Evolutionary conservation across 768 basidiomycete genomes (phyloP).

Genomic region (Macrolepiota fuliginosa): DNA sequence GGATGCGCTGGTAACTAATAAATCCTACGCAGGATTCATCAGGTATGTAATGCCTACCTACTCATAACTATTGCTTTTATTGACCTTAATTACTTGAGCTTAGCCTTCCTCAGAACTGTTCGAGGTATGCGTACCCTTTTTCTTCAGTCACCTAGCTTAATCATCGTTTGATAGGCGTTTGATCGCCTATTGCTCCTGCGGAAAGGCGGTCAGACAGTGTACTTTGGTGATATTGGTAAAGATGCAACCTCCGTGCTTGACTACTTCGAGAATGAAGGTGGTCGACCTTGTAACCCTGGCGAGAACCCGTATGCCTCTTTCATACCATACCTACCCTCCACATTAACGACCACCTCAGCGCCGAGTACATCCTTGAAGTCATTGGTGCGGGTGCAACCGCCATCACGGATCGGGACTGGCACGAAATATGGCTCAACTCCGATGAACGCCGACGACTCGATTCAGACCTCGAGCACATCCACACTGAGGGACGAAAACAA

Average conservation of each 20-base stretch:
- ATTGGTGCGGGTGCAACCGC: slow-evolving; percentile 74
- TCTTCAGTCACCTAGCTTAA: not conserved
- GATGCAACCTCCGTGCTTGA: slow-evolving; percentile 59
- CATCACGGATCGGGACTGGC: slow-evolving; percentile 52
- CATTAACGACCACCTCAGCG: slow-evolving; percentile 35
- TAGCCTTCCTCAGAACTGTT: slow-evolving; percentile 84
- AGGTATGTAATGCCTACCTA: slow-evolving; percentile 19
- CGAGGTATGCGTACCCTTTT: slow-evolving; percentile 34
- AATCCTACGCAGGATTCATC: slow-evolving; percentile 38
- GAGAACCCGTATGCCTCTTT: slow-evolving; percentile 66
- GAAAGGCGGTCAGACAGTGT: slow-evolving; percentile 75
- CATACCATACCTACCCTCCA: not conserved
- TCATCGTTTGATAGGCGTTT: slow-evolving; percentile 44
- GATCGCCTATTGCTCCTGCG: slow-evolving; percentile 76
- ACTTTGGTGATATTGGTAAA: slow-evolving; percentile 69
- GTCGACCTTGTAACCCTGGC: slow-evolving; percentile 52
- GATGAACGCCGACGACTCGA: slow-evolving; percentile 30
- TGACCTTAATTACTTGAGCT: not conserved
- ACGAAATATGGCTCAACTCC: slow-evolving; percentile 43
- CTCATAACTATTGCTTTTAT: not conserved
- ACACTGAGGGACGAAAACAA: slow-evolving; percentile 46
- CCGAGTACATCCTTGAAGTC: slow-evolving; percentile 65
- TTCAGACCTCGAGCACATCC: slow-evolving; percentile 43
- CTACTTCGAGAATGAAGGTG: slow-evolving; percentile 78
- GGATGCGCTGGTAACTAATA: not conserved